Evolutionary conservation across 305 asterid genomes (phyloP).

Genomic region (Plantago rigida): DNA sequence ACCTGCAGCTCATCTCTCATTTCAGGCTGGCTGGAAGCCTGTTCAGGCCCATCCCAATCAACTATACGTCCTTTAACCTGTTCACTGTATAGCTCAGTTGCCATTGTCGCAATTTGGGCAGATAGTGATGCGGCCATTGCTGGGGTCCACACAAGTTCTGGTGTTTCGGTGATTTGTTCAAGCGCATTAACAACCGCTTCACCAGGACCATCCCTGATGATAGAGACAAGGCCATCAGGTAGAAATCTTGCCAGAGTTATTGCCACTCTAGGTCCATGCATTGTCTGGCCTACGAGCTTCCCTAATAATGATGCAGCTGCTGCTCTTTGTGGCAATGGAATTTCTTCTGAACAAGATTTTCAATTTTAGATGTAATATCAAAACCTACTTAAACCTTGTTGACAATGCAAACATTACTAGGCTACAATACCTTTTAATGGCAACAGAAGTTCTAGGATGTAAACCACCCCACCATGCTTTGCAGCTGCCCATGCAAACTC

Average conservation of each 20-base stretch:
- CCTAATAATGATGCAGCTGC: constrained; percentile 94
- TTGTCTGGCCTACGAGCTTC: constrained; percentile 88
- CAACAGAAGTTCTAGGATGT: constrained; percentile 87
- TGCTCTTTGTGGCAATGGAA: constrained; percentile 93
- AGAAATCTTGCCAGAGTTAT: constrained; percentile 87
- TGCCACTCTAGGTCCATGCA: constrained; percentile 99
- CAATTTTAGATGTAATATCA: constrained; percentile 25
- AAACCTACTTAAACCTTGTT: constrained; percentile 6
- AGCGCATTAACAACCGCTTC: constrained; percentile 87
- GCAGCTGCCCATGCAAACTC: constrained; percentile 99
- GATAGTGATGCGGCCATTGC: constrained; percentile 97
- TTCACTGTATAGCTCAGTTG: constrained; percentile 76
- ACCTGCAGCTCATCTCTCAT: constrained; percentile 99
- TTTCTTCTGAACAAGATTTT: constrained; percentile 59
- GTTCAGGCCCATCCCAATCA: constrained; percentile 99
- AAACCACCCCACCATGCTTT: constrained; percentile 97
- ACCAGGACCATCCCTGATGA: constrained; percentile 97
- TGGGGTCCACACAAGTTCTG: constrained; percentile 99
- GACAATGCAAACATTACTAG: constrained; percentile 12
- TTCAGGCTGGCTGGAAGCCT: constrained; percentile 83
- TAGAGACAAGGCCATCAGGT: constrained; percentile 91
- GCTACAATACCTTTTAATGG: constrained; percentile 64
- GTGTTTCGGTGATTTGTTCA: constrained; percentile 95
- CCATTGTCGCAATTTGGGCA: constrained; percentile 93
- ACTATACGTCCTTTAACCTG: constrained; percentile 86